phyloP scores from a whole-genome alignment of 2,329 filamentous ascomycete species.

The Colletotrichum horii region DNA sequence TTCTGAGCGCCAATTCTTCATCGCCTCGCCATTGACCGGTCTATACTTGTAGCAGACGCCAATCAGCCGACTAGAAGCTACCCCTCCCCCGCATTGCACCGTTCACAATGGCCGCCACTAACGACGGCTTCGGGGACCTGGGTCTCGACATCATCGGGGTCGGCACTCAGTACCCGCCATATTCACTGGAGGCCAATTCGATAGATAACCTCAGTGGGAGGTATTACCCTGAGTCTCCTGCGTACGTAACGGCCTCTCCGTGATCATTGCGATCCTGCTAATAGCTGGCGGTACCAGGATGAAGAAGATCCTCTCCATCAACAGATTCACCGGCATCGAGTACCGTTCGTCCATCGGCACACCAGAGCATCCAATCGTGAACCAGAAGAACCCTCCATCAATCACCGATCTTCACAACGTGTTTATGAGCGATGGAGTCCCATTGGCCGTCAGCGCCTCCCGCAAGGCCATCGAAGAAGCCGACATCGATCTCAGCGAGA shows the following conservation, averaged over 20 bases:
- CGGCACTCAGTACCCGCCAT: conserved; percentile 64
- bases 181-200: conserved; percentile 53
- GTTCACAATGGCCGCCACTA: conserved; percentile 44
- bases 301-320: conserved; percentile 67
- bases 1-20: neutral
- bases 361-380: conserved; percentile 66
- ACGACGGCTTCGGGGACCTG: conserved; percentile 51
- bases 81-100: conserved; percentile 16
- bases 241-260: conserved; percentile 68
- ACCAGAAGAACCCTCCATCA: conserved; percentile 56
- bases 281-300: conserved; percentile 48
- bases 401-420: conserved; percentile 59
- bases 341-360: conserved; percentile 66
- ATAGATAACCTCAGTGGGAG: conserved; percentile 58
- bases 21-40: neutral
- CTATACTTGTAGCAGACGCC: neutral
- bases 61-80: neutral
- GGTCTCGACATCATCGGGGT: conserved; percentile 66
- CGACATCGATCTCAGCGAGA: conserved; percentile 51
- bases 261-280: neutral
- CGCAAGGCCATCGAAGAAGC: conserved; percentile 62
- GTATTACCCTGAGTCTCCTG: conserved; percentile 64
- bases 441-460: conserved; percentile 60
- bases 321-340: conserved; percentile 69
- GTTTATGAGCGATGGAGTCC: conserved; percentile 63